Base-by-base conservation (phyloP, 2,329 filamentous ascomycete species). In the Tolypocladium endophyticum region DNA sequence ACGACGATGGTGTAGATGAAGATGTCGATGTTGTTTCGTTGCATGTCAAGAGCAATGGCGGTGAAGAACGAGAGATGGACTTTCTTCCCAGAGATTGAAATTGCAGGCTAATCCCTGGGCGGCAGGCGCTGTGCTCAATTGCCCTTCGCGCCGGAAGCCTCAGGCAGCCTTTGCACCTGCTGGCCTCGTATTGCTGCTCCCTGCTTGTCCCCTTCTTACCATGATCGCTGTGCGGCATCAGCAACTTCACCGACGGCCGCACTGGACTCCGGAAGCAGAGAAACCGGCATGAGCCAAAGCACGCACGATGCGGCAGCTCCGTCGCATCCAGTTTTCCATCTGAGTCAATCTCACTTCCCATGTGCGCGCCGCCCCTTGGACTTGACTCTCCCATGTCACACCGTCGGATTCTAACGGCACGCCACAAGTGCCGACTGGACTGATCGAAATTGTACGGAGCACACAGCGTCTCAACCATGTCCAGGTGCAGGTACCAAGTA, bases 281-380 rank as follows among this genome's bases (percentile, higher is more conserved):
- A 23, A n/a, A n/a, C 50, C 50, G 23, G 55, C 55, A 33, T 56
- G 38, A n/a, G 25, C 35, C 43, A 35, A 36, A 36, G 41, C 28
- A 50, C 41, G 30, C 25, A 36, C n/a, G 56, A 57, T 57, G 56
- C 43, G 39, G 43, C 56, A 57, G 56, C 56, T n/a, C 56, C 52
- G 59, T 60, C 56, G 56, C 56, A 58, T 50, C 59, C 56, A 50
- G 39, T 39, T 30, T 36, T 43, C 39, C n/a, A 62, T 64, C 63
- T 63, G 60, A 60, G 60, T 62, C 61, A 60, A 64, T 64, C 63
- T 63, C 55, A 62, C 61, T 63, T 63, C 55, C 57, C 61, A 62
- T 64, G 61, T 62, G 62, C 58, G 53, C 55, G 54, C 16, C 33
- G 30, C 50, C 50, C 50, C 23, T 43, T 35, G 35, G 35, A 58